Evolutionary conservation across 176 grass and related monocot genomes (phyloP), one percentile per base, ranked within the genome.

Genomic region (Tillandsia leiboldiana): DNA sequence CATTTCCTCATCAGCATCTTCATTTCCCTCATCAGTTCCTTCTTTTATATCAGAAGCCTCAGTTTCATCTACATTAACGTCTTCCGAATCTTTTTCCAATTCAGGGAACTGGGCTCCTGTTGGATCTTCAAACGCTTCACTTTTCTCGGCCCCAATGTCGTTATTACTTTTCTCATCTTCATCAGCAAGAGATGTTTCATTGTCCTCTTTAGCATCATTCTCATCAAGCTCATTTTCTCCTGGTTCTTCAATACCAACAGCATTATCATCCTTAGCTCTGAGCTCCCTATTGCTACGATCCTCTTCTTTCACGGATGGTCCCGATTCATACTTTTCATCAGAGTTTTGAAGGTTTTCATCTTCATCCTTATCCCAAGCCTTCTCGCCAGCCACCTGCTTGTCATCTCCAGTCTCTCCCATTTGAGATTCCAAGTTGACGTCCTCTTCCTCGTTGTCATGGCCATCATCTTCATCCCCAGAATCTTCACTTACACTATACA

Each of bases 321-420:
- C 84, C 12, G 86, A 83, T 27, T 92, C 89, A 57, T 92, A 92
- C 76, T 92, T 97, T 50, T 97, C 93, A 49, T 53, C 29, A 51
- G 73, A 79, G 81, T 64, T 81, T 15, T 87, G 84, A 56, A 70
- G 77, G 85, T 87, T 87, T 68, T 81, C 86, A 85, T 90, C 86
- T 79, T 92, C 81, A 26, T 89, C 81, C 56, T 84, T 84, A 78
- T 97, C 86, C 86, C 88, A 97, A 51, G 74, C 75, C 76, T 92
- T 90, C 74, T 97, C 90, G 48, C 70, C 82, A 63, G 90, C 79
- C 27, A 84, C 80, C 85, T 97, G 85, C 27, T 81, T 89, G 76
- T 77, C 73, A 77, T 92, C 89, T 53, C 81, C 86, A 80, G 84
- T 71, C 68, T 89, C 88, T 76, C 93, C 93, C 86, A 97, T 97